Evolutionary conservation across 768 basidiomycete species (phyloP).

Genomic region (Lanmaoa pseudosensibilis): DNA sequence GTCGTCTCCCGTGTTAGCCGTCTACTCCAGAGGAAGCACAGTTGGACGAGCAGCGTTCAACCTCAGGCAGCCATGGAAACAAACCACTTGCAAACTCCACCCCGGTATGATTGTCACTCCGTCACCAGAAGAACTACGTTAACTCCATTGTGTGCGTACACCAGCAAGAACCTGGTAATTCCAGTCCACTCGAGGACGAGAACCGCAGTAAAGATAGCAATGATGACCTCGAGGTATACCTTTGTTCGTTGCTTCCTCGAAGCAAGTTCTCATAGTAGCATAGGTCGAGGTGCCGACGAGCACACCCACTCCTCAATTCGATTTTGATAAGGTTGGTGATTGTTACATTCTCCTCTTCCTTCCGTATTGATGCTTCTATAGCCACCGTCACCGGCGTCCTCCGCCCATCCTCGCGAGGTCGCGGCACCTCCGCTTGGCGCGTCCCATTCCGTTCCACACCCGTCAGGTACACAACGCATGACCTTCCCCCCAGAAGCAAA

Average conservation of each 20-base stretch:
- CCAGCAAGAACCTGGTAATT: background rate
- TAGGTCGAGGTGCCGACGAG: background rate
- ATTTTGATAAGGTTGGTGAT: background rate
- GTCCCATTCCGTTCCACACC: background rate
- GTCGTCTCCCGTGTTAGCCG: no score
- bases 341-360: no score
- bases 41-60: background rate
- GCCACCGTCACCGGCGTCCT: background rate
- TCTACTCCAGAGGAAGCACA: no score
- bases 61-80: background rate
- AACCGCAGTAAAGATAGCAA: background rate
- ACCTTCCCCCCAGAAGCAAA: background rate
- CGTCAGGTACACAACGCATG: background rate
- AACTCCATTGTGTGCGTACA: background rate
- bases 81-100: background rate
- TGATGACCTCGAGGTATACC: background rate
- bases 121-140: background rate
- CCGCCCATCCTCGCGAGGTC: background rate
- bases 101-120: background rate
- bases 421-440: background rate
- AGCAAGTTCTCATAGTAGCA: background rate
- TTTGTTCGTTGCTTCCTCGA: background rate
- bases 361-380: background rate
- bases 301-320: background rate
- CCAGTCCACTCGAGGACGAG: background rate